A percentile compares a stretch with the other conserved stretches of the same genome.
phyloP scores from a whole-genome alignment of 805 yeast genomes.

The Middelhovenomyces tepae region DNA sequence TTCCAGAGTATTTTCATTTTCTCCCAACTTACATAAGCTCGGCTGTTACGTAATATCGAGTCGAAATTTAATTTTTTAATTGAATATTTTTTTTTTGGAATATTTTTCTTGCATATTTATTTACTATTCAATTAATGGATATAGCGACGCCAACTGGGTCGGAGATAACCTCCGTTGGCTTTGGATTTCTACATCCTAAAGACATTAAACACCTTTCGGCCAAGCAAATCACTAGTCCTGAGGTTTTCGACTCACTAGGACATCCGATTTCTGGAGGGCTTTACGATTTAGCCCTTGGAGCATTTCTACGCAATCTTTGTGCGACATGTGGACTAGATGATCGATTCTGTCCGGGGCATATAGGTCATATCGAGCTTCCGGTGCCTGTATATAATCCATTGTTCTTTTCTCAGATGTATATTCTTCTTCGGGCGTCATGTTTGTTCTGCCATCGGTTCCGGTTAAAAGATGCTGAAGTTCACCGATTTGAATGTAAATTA shows the following conservation, averaged over 20 bases:
- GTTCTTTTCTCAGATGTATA: constrained; percentile 85
- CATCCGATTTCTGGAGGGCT: constrained; percentile 93
- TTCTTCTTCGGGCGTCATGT: constrained; percentile 76
- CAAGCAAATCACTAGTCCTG: constrained; percentile 90
- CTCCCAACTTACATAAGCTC: no score
- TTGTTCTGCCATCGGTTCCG: constrained; percentile 84
- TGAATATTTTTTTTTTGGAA: no score
- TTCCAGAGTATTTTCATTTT: constrained; percentile 6
- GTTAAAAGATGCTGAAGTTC: constrained; percentile 58
- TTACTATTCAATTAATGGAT: no score
- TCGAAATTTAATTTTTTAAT: no score
- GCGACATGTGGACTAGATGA: constrained; percentile 95
- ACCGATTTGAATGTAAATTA: constrained; percentile 69
- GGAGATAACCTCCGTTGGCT: constrained; percentile 85
- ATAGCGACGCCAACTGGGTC: constrained; percentile 95
- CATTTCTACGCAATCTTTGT: constrained; percentile 69
- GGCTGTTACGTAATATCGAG: no score
- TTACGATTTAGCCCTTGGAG: constrained; percentile 92
- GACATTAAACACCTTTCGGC: constrained; percentile 86
- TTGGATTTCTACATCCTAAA: constrained; percentile 69
- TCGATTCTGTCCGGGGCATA: constrained; percentile 93
- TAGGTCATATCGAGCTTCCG: constrained; percentile 96
- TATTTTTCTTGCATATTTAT: neutral
- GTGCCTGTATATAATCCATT: constrained; percentile 92
- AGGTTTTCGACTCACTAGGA: constrained; percentile 91